Evolutionary conservation across 257 asterid genomes (phyloP).

Genomic region (Datura wrightii): DNA sequence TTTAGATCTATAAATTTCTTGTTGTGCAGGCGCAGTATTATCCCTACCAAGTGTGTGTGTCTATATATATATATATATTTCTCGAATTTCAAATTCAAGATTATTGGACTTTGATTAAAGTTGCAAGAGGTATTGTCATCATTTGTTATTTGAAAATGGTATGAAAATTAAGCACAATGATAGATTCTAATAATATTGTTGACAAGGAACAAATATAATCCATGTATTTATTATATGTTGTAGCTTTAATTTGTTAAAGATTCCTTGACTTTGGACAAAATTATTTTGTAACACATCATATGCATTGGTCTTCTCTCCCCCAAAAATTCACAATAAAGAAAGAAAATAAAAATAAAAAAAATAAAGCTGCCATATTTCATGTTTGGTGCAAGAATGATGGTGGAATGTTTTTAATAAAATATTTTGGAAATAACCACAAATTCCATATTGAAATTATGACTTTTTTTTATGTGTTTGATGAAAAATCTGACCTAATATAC

Average conservation of each 20-base stretch:
- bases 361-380: background rate
- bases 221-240: background rate
- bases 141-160: background rate
- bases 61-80: no score
- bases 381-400: background rate
- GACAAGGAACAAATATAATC: background rate
- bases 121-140: no score
- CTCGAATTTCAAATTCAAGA: no score
- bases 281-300: background rate
- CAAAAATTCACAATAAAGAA: background rate
- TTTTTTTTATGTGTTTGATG: background rate
- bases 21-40: no score
- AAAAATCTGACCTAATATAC: background rate
- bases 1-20: no score
- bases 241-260: background rate
- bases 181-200: background rate
- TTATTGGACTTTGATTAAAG: no score
- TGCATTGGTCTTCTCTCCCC: background rate
- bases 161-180: background rate
- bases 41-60: no score
- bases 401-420: background rate
- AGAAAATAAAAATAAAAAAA: background rate
- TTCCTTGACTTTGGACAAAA: background rate
- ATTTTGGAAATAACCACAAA: background rate
- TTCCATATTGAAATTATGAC: background rate